Conservation (phyloP, 306 rosid genomes). For the Glycine soja region DNA sequence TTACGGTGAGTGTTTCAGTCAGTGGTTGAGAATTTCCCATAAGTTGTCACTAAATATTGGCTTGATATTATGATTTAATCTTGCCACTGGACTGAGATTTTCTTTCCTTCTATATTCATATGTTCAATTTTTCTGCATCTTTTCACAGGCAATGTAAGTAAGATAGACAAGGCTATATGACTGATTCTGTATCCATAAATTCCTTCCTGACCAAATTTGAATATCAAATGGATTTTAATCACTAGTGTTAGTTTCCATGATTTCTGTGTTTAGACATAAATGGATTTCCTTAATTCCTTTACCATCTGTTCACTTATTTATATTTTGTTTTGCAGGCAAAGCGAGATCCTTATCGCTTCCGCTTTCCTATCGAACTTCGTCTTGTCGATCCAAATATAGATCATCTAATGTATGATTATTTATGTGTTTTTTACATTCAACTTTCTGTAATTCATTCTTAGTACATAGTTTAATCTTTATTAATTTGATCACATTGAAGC, state of each 20-base stretch:
- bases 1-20: constrained; percentile 72
- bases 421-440: constrained; percentile 40
- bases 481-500: constrained; percentile 34
- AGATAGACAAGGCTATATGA: constrained; percentile 10
- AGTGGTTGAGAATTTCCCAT: constrained; percentile 18
- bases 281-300: constrained; percentile 27
- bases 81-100: constrained; percentile 18
- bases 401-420: constrained; percentile 80
- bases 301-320: constrained; percentile 10
- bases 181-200: constrained; percentile 23
- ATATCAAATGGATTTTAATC: constrained; percentile 22
- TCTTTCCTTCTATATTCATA: constrained; percentile 26
- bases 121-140: constrained; percentile 4
- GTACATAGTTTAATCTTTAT: constrained; percentile 30
- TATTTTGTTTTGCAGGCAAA: constrained; percentile 74
- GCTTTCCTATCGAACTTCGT: constrained; percentile 97
- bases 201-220: constrained; percentile 21
- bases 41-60: constrained; percentile 41
- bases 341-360: constrained; percentile 92
- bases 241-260: constrained; percentile 19
- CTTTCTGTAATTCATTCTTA: constrained; percentile 38
- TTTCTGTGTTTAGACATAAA: constrained; percentile 10
- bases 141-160: constrained; percentile 13
- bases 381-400: constrained; percentile 90
- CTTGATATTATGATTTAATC: constrained; percentile 19